Percentiles rank a stretch among this genome's conserved stretches.
Conservation (phyloP, 2,329 filamentous ascomycete genomes). For the Fulvia fulva region DNA sequence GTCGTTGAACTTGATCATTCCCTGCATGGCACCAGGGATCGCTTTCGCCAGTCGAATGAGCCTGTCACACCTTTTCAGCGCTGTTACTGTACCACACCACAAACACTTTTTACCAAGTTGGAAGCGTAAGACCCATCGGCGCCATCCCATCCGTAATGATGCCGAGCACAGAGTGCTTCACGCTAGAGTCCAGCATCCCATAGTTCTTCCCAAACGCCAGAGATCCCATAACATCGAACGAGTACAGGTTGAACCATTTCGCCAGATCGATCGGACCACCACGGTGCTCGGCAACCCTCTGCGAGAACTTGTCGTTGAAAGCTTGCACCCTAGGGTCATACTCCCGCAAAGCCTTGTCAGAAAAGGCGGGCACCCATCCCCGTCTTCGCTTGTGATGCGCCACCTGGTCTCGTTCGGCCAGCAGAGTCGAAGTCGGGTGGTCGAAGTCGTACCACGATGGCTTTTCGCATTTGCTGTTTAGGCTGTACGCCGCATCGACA, state of each 20-base stretch:
- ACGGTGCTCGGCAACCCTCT: conserved; percentile 24
- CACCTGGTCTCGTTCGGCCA: conserved; percentile 34
- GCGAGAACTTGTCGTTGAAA: conserved; percentile 34
- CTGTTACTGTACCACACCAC: neutral
- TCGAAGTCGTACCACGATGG: conserved; percentile 40
- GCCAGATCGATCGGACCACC: conserved; percentile 35
- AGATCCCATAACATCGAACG: conserved; percentile 43
- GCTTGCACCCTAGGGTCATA: conserved; percentile 38
- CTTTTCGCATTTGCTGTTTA: conserved; percentile 40
- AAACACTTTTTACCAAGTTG: neutral
- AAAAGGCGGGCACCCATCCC: conserved; percentile 41
- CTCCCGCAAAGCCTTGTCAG: conserved; percentile 37
- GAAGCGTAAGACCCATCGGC: conserved; percentile 5
- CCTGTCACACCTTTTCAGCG: neutral
- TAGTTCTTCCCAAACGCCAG: conserved; percentile 30
- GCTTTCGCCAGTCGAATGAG: neutral
- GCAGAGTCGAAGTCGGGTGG: conserved; percentile 35
- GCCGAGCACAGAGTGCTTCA: conserved; percentile 33
- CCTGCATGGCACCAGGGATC: conserved; percentile 3
- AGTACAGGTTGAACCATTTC: conserved; percentile 40
- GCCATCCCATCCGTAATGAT: conserved; percentile 34
- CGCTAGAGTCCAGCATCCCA: conserved; percentile 19
- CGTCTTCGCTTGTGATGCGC: conserved; percentile 38
- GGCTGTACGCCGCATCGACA: conserved; percentile 36
- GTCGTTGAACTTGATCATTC: neutral